Conservation (phyloP, 495 filamentous ascomycete genomes). For the Neurospora discreta region DNA sequence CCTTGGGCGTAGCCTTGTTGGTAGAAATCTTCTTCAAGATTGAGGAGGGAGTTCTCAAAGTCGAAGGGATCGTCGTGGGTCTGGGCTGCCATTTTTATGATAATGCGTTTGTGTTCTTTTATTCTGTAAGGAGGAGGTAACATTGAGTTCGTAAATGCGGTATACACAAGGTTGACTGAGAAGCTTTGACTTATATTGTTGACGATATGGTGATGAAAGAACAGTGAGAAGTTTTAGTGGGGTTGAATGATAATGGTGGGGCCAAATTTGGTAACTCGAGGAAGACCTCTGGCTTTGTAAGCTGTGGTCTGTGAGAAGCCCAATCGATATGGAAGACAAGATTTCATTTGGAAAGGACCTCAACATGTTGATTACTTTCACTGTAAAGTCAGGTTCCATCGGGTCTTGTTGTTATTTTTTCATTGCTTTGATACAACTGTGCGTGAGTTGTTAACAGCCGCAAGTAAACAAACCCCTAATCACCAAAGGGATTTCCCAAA, state of each 20-base stretch:
- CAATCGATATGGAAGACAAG: background rate
- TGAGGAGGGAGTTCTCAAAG: constrained; percentile 40
- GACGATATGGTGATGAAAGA: background rate
- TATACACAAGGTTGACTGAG: no score
- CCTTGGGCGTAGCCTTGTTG: constrained; percentile 72
- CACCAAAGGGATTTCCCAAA: background rate
- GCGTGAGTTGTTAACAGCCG: background rate
- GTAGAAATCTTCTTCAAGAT: constrained; percentile 78
- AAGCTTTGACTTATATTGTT: background rate
- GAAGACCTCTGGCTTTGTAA: background rate
- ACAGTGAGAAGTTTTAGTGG: background rate
- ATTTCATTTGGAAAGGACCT: no score
- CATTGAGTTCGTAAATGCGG: no score
- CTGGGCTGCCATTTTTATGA: no score
- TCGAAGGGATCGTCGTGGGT: constrained; percentile 40
- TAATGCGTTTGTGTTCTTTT: no score
- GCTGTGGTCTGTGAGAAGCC: background rate
- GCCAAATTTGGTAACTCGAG: background rate
- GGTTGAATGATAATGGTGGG: background rate
- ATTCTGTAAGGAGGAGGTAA: no score
- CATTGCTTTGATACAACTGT: no score
- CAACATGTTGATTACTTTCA: no score
- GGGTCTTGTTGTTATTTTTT: no score
- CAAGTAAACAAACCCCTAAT: background rate
- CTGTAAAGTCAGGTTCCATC: no score